These are phyloP conservation scores for Acidomyces sp. DNA, from an alignment of 495 filamentous ascomycete species.

Conservation along the genomic window DNA sequence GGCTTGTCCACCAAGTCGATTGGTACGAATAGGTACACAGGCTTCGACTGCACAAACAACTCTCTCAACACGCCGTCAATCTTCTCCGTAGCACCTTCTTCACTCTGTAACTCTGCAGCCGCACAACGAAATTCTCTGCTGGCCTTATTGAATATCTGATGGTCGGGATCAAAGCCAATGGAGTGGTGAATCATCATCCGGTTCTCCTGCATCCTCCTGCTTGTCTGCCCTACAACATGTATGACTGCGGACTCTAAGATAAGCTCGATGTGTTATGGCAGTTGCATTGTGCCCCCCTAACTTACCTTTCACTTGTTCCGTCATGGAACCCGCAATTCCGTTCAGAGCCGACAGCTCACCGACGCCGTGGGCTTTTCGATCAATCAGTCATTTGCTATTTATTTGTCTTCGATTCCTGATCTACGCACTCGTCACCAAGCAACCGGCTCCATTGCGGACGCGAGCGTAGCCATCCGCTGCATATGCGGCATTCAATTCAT, in stretches of 20 bases:
- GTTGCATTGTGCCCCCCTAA: no score
- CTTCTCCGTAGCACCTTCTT: slow-evolving; percentile 25
- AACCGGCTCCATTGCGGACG: slow-evolving; percentile 24
- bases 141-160: slow-evolving; percentile 28
- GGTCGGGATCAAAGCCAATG: slow-evolving; percentile 21
- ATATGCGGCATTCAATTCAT: slow-evolving; percentile 27
- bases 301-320: slow-evolving; percentile 29
- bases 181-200: slow-evolving; percentile 33
- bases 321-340: slow-evolving; percentile 28
- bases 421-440: slow-evolving; percentile 29
- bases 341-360: slow-evolving; percentile 32
- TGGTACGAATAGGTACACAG: slow-evolving; percentile 32
- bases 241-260: no score
- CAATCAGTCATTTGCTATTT: no score
- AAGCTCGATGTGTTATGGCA: no score
- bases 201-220: slow-evolving; percentile 25
- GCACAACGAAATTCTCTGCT: slow-evolving; percentile 23
- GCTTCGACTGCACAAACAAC: slow-evolving; percentile 26
- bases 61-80: slow-evolving; percentile 31
- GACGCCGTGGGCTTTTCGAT: slow-evolving; percentile 32
- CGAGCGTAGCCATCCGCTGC: slow-evolving; percentile 31
- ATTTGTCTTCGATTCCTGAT: no score
- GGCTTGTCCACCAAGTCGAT: slow-evolving; percentile 25
- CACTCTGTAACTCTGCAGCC: slow-evolving; percentile 26
- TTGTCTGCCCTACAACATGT: slow-evolving; percentile 31